Evolutionary conservation across 2,329 filamentous ascomycete species (phyloP).

Genomic region (Trichophyton verrucosum): DNA sequence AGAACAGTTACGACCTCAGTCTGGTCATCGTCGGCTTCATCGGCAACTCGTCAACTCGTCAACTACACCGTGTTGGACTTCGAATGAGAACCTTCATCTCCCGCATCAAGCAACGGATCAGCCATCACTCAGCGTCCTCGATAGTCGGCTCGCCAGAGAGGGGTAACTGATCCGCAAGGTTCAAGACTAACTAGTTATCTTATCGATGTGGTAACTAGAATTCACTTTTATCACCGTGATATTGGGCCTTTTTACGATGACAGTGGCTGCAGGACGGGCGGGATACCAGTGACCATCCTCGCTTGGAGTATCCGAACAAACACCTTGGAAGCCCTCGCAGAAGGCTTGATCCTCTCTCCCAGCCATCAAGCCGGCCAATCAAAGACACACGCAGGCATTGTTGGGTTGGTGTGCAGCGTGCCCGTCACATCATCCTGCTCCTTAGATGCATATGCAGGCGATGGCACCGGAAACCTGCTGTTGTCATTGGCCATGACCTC

Average conservation of each 20-base stretch:
- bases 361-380: background rate
- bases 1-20: background rate
- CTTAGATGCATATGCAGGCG: slow-evolving; percentile 2
- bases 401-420: background rate
- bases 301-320: background rate
- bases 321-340: background rate
- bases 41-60: background rate
- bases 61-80: background rate
- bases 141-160: slow-evolving; percentile 17
- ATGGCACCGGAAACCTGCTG: background rate
- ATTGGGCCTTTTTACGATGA: background rate
- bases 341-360: background rate
- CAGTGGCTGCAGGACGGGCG: background rate
- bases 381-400: background rate
- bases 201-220: background rate
- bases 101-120: slow-evolving; percentile 17
- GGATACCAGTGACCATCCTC: background rate
- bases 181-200: background rate
- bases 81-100: background rate
- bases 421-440: background rate
- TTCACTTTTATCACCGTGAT: background rate
- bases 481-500: background rate
- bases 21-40: background rate
- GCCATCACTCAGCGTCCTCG: slow-evolving; percentile 21
- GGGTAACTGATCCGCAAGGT: background rate